phyloP scores from a whole-genome alignment of 352 stramenopile species.

The Globisporangium sylvaticum region DNA sequence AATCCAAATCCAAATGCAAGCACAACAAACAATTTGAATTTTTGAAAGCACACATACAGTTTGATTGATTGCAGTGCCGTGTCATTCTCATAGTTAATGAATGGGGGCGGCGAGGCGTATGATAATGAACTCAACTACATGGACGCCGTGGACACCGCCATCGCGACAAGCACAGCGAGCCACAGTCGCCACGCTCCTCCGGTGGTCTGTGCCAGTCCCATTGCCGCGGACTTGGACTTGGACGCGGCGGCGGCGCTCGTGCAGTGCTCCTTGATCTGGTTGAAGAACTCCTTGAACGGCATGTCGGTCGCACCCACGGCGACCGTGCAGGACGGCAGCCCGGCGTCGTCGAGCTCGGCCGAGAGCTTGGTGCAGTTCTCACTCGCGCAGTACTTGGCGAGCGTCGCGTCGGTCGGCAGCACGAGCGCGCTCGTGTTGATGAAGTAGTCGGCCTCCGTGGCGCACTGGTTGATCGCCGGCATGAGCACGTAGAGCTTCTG shows the following conservation, averaged over 20 bases:
- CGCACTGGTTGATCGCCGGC: constrained; percentile 43
- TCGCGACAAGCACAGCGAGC: not conserved
- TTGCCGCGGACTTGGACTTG: constrained; percentile 4
- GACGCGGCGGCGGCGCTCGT: not conserved
- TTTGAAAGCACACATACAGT: not conserved
- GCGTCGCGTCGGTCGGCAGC: constrained; percentile 18
- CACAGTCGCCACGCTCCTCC: not conserved
- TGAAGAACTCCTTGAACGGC: constrained; percentile 34
- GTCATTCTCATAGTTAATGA: constrained; percentile 1
- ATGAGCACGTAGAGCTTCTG: constrained; percentile 49
- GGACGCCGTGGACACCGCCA: not conserved
- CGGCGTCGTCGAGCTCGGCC: constrained; percentile 32
- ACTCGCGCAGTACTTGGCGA: constrained; percentile 32
- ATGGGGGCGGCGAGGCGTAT: not conserved
- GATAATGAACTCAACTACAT: constrained; percentile 1
- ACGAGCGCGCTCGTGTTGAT: constrained; percentile 24
- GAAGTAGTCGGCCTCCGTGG: constrained; percentile 31
- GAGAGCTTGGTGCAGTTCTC: constrained; percentile 32
- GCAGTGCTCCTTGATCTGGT: constrained; percentile 26
- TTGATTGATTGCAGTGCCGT: not conserved
- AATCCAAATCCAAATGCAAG: not conserved
- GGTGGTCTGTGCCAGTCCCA: not conserved
- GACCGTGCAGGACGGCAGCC: constrained; percentile 30
- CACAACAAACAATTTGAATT: not conserved
- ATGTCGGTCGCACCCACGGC: constrained; percentile 21